Evolutionary conservation across 768 basidiomycete genomes (phyloP).

Genomic region (Boletus rufocinnamomeus): DNA sequence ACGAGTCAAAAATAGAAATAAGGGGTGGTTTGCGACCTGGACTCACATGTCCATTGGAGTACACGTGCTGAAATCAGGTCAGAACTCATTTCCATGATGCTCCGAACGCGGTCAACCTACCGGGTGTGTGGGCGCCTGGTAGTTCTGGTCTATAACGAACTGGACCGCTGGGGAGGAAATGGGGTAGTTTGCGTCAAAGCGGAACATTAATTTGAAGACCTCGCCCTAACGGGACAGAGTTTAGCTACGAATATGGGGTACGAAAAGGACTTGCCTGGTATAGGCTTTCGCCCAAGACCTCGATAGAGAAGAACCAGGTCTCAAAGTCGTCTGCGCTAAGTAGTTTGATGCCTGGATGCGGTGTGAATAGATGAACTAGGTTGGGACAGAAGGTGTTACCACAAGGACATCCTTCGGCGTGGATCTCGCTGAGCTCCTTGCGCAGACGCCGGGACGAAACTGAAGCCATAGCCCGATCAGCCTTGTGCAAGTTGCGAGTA

Average conservation of each 20-base stretch:
- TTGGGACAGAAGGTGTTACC: slow-evolving; percentile 40
- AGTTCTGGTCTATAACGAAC: slow-evolving; percentile 68
- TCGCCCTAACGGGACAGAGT: slow-evolving; percentile 56
- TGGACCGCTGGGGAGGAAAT: slow-evolving; percentile 88
- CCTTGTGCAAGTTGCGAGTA: slow-evolving; percentile 17
- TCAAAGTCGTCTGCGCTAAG: slow-evolving; percentile 75
- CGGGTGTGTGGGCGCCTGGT: slow-evolving; percentile 75
- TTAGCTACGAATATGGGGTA: slow-evolving; percentile 1
- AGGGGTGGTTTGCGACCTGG: not conserved
- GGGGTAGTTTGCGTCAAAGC: slow-evolving; percentile 80
- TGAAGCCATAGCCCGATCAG: slow-evolving; percentile 49
- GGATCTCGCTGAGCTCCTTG: slow-evolving; percentile 73
- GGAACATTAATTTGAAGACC: slow-evolving; percentile 75
- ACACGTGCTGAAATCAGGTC: slow-evolving; percentile 63
- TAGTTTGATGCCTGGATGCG: slow-evolving; percentile 63
- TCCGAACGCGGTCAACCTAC: slow-evolving; percentile 44
- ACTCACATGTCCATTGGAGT: slow-evolving; percentile 83
- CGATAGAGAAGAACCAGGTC: slow-evolving; percentile 76
- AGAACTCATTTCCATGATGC: slow-evolving; percentile 9
- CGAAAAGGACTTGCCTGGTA: slow-evolving; percentile 55
- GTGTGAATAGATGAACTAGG: slow-evolving; percentile 2
- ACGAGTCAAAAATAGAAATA: slow-evolving; percentile 19
- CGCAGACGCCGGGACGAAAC: slow-evolving; percentile 65
- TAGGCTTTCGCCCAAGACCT: slow-evolving; percentile 81
- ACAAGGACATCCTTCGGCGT: slow-evolving; percentile 64